Evolutionary conservation across 2,329 filamentous ascomycete genomes (phyloP).

Genomic region (Diaporthe australafricana): DNA sequence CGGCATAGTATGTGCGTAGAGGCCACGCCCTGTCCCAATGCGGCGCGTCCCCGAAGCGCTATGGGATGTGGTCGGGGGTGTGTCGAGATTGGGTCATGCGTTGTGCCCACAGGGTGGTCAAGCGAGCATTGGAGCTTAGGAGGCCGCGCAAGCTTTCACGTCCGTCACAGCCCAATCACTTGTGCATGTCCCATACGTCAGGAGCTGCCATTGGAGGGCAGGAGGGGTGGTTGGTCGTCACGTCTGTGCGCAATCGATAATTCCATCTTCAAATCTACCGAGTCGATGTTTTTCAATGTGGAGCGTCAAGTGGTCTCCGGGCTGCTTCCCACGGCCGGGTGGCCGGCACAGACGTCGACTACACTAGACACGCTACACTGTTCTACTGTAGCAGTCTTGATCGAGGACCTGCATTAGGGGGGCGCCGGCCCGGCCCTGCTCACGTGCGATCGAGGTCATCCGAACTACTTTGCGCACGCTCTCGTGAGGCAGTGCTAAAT

Average conservation of each 20-base stretch:
- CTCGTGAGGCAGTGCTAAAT: neutral
- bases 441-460: neutral
- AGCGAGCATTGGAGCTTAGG: neutral
- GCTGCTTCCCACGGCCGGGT: neutral
- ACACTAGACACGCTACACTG: too few relatives aligned
- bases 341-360: neutral
- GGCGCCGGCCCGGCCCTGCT: conserved; percentile 11
- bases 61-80: neutral
- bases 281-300: too few relatives aligned
- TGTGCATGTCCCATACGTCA: neutral
- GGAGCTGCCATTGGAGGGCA: neutral
- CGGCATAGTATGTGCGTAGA: neutral
- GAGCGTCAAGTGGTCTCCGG: neutral
- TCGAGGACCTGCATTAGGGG: conserved; percentile 19
- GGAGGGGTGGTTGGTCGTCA: too few relatives aligned
- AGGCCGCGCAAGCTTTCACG: conserved; percentile 7
- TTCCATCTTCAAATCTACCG: neutral
- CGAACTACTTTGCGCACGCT: neutral
- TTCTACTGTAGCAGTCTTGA: too few relatives aligned
- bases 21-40: neutral
- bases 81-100: neutral
- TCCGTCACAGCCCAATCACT: conserved; percentile 22
- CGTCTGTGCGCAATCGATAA: neutral
- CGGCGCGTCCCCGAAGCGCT: neutral
- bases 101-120: neutral